phyloP scores from a whole-genome alignment of 2,329 filamentous ascomycete genomes.

The Paraconiothyrium brasiliense region DNA sequence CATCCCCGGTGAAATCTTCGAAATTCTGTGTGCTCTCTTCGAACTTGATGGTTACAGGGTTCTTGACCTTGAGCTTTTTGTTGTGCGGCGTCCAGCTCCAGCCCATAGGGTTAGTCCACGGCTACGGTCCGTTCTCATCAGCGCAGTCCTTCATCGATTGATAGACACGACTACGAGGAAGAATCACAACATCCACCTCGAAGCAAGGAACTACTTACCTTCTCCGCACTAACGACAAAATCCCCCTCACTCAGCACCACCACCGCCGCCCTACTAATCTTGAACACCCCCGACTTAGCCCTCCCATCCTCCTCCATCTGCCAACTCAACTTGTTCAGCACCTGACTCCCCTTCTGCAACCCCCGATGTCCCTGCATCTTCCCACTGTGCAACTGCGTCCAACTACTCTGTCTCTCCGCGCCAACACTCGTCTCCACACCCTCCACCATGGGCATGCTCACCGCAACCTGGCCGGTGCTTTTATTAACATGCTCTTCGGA shows the following conservation, averaged over 20 bases:
- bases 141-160: background rate
- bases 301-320: conserved; percentile 13
- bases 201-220: background rate
- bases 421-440: conserved; percentile 4
- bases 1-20: background rate
- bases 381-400: conserved; percentile 6
- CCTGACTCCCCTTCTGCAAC: conserved; percentile 4
- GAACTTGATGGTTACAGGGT: conserved; percentile 1
- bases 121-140: background rate
- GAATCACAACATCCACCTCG: too few species aligned
- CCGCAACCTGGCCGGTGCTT: conserved; percentile 1
- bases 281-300: conserved; percentile 4
- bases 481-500: conserved; percentile 5
- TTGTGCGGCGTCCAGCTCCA: conserved; percentile 3
- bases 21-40: background rate
- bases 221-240: conserved; percentile 2
- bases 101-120: conserved; percentile 5
- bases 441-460: conserved; percentile 1
- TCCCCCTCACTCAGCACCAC: background rate
- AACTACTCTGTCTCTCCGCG: background rate
- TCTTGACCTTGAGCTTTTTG: conserved; percentile 4
- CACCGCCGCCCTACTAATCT: background rate
- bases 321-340: background rate
- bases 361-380: conserved; percentile 1
- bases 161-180: too few species aligned